phyloP scores from a whole-genome alignment of 306 rosid species.

The Cucurbita moschata region DNA sequence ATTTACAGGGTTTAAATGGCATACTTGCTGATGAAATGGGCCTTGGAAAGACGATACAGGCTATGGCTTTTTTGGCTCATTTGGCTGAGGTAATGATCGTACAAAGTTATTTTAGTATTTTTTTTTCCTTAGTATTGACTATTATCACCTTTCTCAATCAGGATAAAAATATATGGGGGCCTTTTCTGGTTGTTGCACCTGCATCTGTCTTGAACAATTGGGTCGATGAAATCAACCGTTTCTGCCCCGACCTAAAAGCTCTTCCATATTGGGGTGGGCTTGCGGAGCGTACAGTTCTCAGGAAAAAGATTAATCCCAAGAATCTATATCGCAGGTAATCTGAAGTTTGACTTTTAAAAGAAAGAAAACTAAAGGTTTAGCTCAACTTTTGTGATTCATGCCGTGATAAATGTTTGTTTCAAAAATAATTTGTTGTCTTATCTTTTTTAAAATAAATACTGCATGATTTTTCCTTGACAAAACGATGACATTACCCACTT shows the following conservation, averaged over 20 bases:
- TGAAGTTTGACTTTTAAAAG: not conserved
- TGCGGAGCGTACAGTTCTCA: constrained; percentile 69
- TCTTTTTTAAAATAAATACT: not conserved
- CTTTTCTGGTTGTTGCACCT: constrained; percentile 94
- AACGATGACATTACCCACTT: not conserved
- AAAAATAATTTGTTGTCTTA: not conserved
- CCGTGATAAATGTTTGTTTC: not conserved
- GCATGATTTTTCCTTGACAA: not conserved
- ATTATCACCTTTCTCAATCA: constrained; percentile 18
- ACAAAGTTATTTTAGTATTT: constrained; percentile 5
- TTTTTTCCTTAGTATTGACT: constrained; percentile 17
- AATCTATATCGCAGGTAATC: constrained; percentile 80
- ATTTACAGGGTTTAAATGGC: constrained; percentile 79
- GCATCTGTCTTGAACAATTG: constrained; percentile 95
- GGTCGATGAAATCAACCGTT: constrained; percentile 96
- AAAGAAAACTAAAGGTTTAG: not conserved
- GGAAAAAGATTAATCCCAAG: constrained; percentile 86
- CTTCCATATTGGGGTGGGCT: constrained; percentile 98
- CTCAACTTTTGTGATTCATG: not conserved
- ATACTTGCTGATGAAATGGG: constrained; percentile 99
- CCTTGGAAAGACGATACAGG: constrained; percentile 97
- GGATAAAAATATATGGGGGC: constrained; percentile 99
- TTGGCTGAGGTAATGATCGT: constrained; percentile 72
- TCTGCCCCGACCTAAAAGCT: constrained; percentile 78
- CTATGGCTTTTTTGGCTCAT: constrained; percentile 97